These are phyloP conservation scores for Carallia brachiata DNA, from an alignment of 345 rosid genomes.

Conservation along the genomic window DNA sequence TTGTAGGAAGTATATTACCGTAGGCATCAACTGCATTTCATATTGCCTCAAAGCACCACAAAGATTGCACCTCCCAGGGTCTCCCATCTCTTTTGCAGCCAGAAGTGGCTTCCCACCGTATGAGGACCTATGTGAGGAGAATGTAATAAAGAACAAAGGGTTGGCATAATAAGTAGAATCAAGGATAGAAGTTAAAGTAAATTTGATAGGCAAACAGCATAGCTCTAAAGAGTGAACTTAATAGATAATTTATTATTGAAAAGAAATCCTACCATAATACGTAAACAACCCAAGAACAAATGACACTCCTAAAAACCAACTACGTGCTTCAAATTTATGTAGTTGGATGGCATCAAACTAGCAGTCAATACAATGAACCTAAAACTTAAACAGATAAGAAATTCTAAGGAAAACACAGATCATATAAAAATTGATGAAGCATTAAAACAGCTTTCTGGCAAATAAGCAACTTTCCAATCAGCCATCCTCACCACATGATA, in stretches of 20 bases:
- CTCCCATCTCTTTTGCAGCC: slow-evolving; percentile 41
- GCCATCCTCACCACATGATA: too few species aligned
- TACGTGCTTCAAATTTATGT: neutral
- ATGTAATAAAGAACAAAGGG: neutral
- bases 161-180: neutral
- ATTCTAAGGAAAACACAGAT: too few species aligned
- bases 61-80: slow-evolving; percentile 48
- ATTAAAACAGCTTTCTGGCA: too few species aligned
- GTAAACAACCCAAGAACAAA: neutral
- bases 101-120: slow-evolving; percentile 69
- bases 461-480: too few species aligned
- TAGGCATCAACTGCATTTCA: slow-evolving; percentile 94
- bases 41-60: slow-evolving; percentile 65
- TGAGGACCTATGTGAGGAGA: slow-evolving; percentile 50
- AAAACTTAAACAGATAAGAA: too few species aligned
- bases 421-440: too few species aligned
- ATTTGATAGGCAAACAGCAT: neutral
- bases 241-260: neutral
- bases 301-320: neutral
- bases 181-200: neutral
- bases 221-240: neutral
- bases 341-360: neutral
- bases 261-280: neutral
- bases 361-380: too few species aligned
- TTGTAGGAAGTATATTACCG: slow-evolving; percentile 69